Base-by-base conservation (phyloP, 1,284 basidiomycete species). In the Malassezia dermatis region DNA sequence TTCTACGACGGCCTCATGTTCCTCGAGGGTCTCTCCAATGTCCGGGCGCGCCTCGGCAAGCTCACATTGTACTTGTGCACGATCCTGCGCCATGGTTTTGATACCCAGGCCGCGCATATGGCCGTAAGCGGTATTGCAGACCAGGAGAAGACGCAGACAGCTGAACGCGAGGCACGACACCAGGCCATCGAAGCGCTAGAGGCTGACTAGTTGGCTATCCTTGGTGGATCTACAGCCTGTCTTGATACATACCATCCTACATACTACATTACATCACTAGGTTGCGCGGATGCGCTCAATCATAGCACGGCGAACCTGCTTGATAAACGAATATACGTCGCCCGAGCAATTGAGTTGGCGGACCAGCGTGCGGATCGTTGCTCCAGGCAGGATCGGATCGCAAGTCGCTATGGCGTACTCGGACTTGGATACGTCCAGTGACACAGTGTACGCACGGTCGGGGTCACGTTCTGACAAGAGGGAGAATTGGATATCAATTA, bases 1-100 rank as follows among this genome's bases (percentile, higher is more conserved):
- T 71, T 73, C 48, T 62, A 73, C 53, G 59, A 64, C 24, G 71
- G 71, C 10, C 61, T 73, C 6, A 60, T 64, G 15, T 35, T 73
- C 54, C 54, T 72, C 30, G 71, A 73, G 53, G 56, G 62, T 26
- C 51, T 59, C 10, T 69, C 64, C 19, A 68, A 73, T 49, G n/a
- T 57, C 21, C 19, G 21, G 13, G 55, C 55, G 8, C 21, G 50
- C 32, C 13, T 57, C 19, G 43, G 44, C 35, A 51, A 42, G 28
- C 41, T 17, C 41, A 15, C 39, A 8, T 28, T 44, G 28, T 57
- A 57, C 40, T 3, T 39, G 11, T 23, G 46, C 31, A 32, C 55
- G 19, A 43, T 57, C 31, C 46, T 41, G 21, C 17, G 17, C n/a
- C 23, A 30, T 28, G 44, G 55, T 10, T 52, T 57, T 40, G 47